Conservation (phyloP, 2,329 filamentous ascomycete species). For the Tolypocladium pustulatum region DNA sequence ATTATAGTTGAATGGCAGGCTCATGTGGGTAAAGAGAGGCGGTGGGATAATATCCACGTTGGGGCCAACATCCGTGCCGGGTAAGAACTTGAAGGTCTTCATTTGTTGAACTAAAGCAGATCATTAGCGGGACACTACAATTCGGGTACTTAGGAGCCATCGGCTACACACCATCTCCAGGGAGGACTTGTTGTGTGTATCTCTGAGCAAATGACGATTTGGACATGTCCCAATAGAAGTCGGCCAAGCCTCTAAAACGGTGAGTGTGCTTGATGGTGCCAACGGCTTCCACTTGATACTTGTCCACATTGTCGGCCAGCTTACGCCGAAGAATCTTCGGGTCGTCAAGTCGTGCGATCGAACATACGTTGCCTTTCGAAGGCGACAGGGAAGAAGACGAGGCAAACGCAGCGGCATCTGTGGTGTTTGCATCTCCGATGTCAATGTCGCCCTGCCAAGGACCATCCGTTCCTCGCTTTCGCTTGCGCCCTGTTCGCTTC, state of each 20-base stretch:
- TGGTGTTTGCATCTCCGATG: conserved; percentile 13
- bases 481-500: conserved; percentile 73
- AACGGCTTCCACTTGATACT: conserved; percentile 58
- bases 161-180: conserved; percentile 51
- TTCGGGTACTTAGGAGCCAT: too few species aligned
- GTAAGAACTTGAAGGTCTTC: conserved; percentile 55
- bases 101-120: conserved; percentile 33
- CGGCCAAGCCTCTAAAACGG: conserved; percentile 76
- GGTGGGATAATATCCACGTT: conserved; percentile 68
- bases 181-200: conserved; percentile 60
- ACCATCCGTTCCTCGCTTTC: conserved; percentile 65
- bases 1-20: conserved; percentile 65
- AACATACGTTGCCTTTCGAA: conserved; percentile 21
- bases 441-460: conserved; percentile 44
- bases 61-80: conserved; percentile 45
- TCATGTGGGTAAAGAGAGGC: conserved; percentile 64
- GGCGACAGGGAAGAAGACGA: background rate
- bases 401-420: conserved; percentile 4
- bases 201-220: conserved; percentile 59
- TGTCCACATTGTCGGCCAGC: conserved; percentile 58
- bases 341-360: conserved; percentile 37
- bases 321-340: conserved; percentile 48
- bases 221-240: conserved; percentile 72
- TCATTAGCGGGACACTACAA: background rate
- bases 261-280: conserved; percentile 71